phyloP scores from a whole-genome alignment of 2,329 filamentous ascomycete genomes.

The Fusarium sp. region DNA sequence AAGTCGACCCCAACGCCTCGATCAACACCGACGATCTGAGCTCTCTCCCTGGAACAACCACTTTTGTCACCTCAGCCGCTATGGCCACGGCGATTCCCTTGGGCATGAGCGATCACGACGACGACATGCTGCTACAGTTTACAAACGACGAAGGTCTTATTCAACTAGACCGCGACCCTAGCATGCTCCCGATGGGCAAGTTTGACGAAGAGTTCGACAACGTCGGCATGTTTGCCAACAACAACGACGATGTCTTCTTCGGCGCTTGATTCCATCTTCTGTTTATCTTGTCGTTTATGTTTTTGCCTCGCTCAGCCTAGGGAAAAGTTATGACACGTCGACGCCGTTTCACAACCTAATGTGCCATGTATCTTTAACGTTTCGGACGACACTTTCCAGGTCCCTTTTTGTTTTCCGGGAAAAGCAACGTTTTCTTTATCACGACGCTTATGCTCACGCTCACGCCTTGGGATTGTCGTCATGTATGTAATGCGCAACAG shows the following conservation, averaged over 20 bases:
- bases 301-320: slow-evolving; percentile 5
- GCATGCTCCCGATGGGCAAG: slow-evolving; percentile 63
- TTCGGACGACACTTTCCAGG: slow-evolving; percentile 8
- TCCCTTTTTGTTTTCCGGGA: slow-evolving; percentile 14
- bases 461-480: slow-evolving; percentile 15
- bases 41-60: slow-evolving; percentile 46
- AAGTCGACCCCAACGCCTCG: slow-evolving; percentile 56
- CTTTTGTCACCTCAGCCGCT: slow-evolving; percentile 49
- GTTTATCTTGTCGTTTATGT: background rate
- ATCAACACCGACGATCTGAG: slow-evolving; percentile 48
- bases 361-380: slow-evolving; percentile 24
- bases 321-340: slow-evolving; percentile 26
- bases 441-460: slow-evolving; percentile 45
- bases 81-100: slow-evolving; percentile 50
- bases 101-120: slow-evolving; percentile 54
- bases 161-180: slow-evolving; percentile 58
- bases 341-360: slow-evolving; percentile 30
- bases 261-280: slow-evolving; percentile 41
- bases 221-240: slow-evolving; percentile 63
- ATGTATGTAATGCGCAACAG: slow-evolving; percentile 30
- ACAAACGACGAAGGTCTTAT: slow-evolving; percentile 57
- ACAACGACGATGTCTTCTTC: slow-evolving; percentile 63
- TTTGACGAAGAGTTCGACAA: slow-evolving; percentile 66
- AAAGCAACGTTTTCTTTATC: slow-evolving; percentile 21
- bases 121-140: slow-evolving; percentile 59